Evolutionary conservation across 176 grass and related monocot genomes (phyloP).

Genomic region (Aegilops tauschii): DNA sequence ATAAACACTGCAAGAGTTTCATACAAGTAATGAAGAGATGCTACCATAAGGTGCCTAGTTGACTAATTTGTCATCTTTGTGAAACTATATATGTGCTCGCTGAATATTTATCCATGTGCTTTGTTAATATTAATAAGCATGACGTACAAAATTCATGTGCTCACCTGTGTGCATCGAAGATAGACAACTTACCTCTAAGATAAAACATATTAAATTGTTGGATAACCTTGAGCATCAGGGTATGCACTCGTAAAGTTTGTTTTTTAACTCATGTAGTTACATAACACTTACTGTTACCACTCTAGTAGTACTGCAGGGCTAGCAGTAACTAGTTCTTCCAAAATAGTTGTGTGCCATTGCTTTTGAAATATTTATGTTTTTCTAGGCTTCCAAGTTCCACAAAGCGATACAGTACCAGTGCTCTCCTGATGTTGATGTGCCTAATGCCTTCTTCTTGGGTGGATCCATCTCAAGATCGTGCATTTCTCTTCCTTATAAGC

Average conservation of each 20-base stretch:
- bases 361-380: slow-evolving; percentile 21
- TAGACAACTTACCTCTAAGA: neutral
- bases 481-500: slow-evolving; percentile 54
- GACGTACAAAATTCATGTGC: neutral
- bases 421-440: slow-evolving; percentile 31
- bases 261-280: slow-evolving; percentile 17
- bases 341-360: slow-evolving; percentile 13
- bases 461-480: slow-evolving; percentile 65
- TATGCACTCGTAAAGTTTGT: neutral
- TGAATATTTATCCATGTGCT: neutral
- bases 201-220: slow-evolving; percentile 13
- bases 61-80: neutral
- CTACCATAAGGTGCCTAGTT: slow-evolving; percentile 35
- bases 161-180: slow-evolving; percentile 4
- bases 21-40: slow-evolving; percentile 24
- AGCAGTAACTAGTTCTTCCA: neutral
- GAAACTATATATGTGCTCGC: neutral
- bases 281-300: neutral
- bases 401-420: slow-evolving; percentile 44
- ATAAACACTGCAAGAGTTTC: slow-evolving; percentile 31
- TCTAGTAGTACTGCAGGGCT: neutral
- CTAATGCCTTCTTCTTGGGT: slow-evolving; percentile 80
- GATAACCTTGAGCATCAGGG: neutral
- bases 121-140: slow-evolving; percentile 16
- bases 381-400: slow-evolving; percentile 49